Conservation (phyloP, 2,329 filamentous ascomycete genomes). For the Pseudocercospora eumusae region DNA sequence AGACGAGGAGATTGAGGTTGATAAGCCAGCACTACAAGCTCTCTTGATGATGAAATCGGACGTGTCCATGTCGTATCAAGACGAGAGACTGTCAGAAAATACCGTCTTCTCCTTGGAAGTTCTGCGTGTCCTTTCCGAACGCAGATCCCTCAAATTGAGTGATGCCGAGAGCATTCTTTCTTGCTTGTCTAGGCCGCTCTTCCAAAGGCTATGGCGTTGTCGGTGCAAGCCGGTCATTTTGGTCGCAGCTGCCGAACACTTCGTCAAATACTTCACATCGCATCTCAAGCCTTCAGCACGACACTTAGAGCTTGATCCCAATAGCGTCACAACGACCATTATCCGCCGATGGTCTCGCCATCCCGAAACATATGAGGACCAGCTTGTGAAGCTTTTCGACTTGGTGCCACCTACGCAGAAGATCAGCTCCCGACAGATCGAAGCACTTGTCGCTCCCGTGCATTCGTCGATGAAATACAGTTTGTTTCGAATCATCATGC, state of each 20-base stretch:
- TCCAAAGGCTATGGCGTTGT: slow-evolving; percentile 9
- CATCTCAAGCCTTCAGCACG: neutral
- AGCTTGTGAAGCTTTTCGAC: slow-evolving; percentile 1
- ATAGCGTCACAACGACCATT: neutral
- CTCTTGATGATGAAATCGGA: slow-evolving; percentile 10
- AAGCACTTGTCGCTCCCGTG: neutral
- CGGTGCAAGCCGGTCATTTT: slow-evolving; percentile 6
- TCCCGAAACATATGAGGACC: slow-evolving; percentile 8
- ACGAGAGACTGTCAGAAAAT: slow-evolving; percentile 10
- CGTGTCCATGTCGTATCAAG: neutral
- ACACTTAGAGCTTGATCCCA: neutral
- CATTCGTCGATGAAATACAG: slow-evolving; percentile 9
- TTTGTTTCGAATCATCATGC: slow-evolving; percentile 14
- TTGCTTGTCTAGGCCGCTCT: slow-evolving; percentile 10
- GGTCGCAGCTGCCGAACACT: neutral
- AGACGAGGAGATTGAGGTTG: slow-evolving; percentile 6
- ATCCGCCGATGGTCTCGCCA: slow-evolving; percentile 12
- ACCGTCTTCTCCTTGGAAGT: slow-evolving; percentile 13
- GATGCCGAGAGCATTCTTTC: neutral
- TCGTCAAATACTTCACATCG: slow-evolving; percentile 2
- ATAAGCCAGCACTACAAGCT: neutral
- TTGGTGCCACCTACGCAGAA: neutral
- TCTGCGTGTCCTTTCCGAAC: slow-evolving; percentile 6
- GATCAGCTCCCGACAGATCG: neutral
- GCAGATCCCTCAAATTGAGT: neutral